Base-by-base conservation (phyloP, 1,139 yeast genomes). In the Saccharomyces hybrid region DNA sequence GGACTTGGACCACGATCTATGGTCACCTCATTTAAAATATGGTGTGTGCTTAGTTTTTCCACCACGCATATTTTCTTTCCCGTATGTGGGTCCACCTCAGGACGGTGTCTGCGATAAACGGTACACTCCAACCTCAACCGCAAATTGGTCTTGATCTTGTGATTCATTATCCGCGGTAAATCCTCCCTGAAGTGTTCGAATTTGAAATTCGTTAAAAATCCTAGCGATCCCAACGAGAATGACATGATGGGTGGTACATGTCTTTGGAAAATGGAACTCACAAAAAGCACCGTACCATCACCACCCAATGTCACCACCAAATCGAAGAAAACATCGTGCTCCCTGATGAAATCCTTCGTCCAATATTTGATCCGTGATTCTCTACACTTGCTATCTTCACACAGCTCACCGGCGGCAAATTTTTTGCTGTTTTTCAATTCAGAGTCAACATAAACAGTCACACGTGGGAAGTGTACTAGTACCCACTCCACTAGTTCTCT, bases 1-100 rank as follows among this genome's bases (percentile, higher is more conserved):
- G 96, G 95, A 26, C 89, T 83, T 1, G 96, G 95, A 0, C 96
- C 96, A 53, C 96, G 74, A 64, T 88, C 96, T 42, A 88, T 82
- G 1, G 89, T 91, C 57, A 88, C 72, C 68, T 88, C 96, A 67
- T 88, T 88, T 58, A 88, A 75, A 3, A 88, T 93, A 65, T 88
- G 95, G 61, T 85, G 90, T 59, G 85, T 87, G 57, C 86, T 80
- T 0, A 84, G 76, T 52, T 84, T 69, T 49, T 77, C 75, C 2
- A 88, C 87, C 55, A 81, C 80, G 13, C 80, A 74, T 8, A 61
- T 54, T 49, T 63, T 63, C 49, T 60, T 63, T 8, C 63, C 59
- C 3, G 61, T 59, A 29, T 54, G 58, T 20, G 60, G 59, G 51
- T 59, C 61, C 7, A 53, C 32, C 29, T 51, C 53, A n/a, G 59